Conservation (phyloP, 345 rosid genomes). For the Chamaenerion angustifolium region DNA sequence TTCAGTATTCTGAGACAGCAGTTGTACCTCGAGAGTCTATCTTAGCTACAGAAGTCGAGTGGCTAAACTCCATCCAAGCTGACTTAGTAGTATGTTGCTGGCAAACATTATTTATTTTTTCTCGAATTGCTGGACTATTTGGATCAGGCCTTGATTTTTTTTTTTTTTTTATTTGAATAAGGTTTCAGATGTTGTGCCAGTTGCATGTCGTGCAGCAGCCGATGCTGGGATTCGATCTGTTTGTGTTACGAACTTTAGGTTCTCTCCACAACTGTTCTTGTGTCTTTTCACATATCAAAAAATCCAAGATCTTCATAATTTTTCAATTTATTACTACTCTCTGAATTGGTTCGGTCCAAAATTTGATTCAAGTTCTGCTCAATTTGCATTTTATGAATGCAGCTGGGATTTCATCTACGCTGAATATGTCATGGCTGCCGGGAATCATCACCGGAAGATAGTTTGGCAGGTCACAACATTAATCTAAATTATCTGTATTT, state of each 20-base stretch:
- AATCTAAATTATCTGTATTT: no score
- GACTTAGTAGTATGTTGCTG: slow-evolving; percentile 64
- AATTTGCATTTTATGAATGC: slow-evolving; percentile 3
- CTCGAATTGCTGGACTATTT: neutral
- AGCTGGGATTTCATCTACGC: slow-evolving; percentile 99
- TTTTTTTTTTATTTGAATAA: slow-evolving; percentile 11
- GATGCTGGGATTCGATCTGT: slow-evolving; percentile 98
- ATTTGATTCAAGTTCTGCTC: no score
- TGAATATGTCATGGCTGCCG: slow-evolving; percentile 99
- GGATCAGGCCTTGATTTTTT: neutral
- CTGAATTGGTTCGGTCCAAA: no score
- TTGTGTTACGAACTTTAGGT: slow-evolving; percentile 98
- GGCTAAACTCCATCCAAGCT: slow-evolving; percentile 87
- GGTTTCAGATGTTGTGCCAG: slow-evolving; percentile 98
- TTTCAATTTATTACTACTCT: no score
- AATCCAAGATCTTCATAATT: no score
- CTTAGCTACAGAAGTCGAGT: slow-evolving; percentile 62
- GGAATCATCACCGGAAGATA: slow-evolving; percentile 82
- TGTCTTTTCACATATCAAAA: neutral
- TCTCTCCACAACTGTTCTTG: slow-evolving; percentile 4
- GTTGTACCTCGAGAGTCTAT: slow-evolving; percentile 81
- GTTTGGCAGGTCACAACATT: slow-evolving; percentile 76
- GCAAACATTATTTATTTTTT: neutral
- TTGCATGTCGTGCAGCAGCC: slow-evolving; percentile 98
- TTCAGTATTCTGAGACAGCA: slow-evolving; percentile 93